Conservation (phyloP, 2,329 filamentous ascomycete species). For the Aspergillus pseudotamarii region DNA sequence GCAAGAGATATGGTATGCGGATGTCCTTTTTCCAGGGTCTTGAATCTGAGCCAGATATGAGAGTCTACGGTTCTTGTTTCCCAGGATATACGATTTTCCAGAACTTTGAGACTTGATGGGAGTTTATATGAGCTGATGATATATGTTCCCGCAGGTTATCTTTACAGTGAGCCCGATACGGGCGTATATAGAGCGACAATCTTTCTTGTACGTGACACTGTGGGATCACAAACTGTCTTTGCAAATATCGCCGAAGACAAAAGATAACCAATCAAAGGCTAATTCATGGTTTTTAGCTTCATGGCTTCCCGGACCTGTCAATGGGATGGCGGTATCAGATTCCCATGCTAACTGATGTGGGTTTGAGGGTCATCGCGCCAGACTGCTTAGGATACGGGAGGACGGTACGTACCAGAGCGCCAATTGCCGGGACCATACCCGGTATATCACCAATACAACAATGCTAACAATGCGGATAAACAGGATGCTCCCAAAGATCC, state of each 20-base stretch:
- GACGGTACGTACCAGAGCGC: slow-evolving; percentile 53
- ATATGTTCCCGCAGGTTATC: slow-evolving; percentile 47
- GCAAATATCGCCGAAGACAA: background rate
- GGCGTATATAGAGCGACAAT: slow-evolving; percentile 53
- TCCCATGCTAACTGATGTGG: slow-evolving; percentile 70
- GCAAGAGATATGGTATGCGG: slow-evolving; percentile 65
- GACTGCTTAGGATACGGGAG: slow-evolving; percentile 86
- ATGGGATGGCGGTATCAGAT: slow-evolving; percentile 92
- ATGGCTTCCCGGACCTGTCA: slow-evolving; percentile 81
- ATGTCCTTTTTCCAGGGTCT: background rate
- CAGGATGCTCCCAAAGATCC: slow-evolving; percentile 63
- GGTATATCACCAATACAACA: background rate
- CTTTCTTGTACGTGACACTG: slow-evolving; percentile 50
- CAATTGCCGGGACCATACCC: background rate
- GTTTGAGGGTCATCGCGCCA: slow-evolving; percentile 77
- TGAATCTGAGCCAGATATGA: background rate
- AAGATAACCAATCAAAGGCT: background rate
- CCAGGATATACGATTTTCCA: background rate
- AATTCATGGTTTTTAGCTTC: slow-evolving; percentile 50
- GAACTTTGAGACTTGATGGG: background rate
- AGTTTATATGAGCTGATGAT: slow-evolving; percentile 4
- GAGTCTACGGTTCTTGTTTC: background rate
- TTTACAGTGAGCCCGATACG: slow-evolving; percentile 53
- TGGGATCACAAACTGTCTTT: background rate
- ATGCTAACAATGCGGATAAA: slow-evolving; percentile 40